Conservation (phyloP, 164 flowering plant genomes). For the Taxillus chinensis region DNA sequence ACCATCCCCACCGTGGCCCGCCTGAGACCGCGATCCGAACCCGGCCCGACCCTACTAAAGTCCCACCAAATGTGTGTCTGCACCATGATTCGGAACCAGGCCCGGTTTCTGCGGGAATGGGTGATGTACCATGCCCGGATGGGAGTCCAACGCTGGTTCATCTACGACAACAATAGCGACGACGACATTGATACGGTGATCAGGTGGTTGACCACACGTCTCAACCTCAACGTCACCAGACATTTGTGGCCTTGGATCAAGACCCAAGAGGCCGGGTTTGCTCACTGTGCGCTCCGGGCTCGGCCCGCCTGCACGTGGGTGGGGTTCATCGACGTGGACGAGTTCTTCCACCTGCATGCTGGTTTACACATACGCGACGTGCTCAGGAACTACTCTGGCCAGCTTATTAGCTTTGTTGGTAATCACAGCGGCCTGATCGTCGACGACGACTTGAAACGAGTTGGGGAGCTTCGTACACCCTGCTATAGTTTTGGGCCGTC, state of each 20-base stretch:
- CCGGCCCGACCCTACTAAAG: constrained; percentile 7
- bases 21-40: constrained; percentile 12
- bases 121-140: constrained; percentile 57
- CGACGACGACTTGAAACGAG: background rate
- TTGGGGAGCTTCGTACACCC: constrained; percentile 37
- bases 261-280: constrained; percentile 85
- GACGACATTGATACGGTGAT: constrained; percentile 34
- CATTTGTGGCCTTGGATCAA: constrained; percentile 84
- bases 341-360: constrained; percentile 45
- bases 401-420: too few species aligned
- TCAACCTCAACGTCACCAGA: constrained; percentile 27
- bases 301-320: constrained; percentile 60
- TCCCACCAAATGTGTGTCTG: constrained; percentile 50
- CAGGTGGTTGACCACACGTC: constrained; percentile 10
- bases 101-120: constrained; percentile 61
- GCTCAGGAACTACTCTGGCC: constrained; percentile 19
- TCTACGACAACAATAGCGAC: constrained; percentile 84
- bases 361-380: constrained; percentile 21
- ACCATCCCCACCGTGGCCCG: constrained; percentile 39
- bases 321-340: constrained; percentile 83
- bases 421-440: too few species aligned
- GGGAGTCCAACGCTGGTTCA: constrained; percentile 71
- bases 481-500: constrained; percentile 88
- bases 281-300: constrained; percentile 66
- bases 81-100: constrained; percentile 77